Evolutionary conservation across 1,284 basidiomycete genomes (phyloP).

Genomic region (Rhodotorula sp.): DNA sequence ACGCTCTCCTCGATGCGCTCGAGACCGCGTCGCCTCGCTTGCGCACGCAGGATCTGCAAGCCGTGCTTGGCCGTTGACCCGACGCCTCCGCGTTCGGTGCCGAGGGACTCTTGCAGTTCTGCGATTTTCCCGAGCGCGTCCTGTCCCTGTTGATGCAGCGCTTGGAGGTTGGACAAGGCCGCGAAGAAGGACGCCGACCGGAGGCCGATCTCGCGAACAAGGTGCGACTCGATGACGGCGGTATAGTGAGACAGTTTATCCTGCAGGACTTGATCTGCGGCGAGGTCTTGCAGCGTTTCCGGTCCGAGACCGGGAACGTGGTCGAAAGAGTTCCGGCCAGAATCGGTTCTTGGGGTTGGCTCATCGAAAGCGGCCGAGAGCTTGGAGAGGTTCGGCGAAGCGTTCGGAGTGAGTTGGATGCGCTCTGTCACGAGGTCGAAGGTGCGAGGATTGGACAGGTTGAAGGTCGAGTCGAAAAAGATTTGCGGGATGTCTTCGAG

Average conservation of each 20-base stretch:
- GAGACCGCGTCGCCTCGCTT: slow-evolving; percentile 64
- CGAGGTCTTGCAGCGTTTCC: slow-evolving; percentile 49
- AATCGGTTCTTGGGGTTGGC: neutral
- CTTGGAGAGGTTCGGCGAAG: slow-evolving; percentile 1
- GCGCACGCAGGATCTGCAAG: slow-evolving; percentile 66
- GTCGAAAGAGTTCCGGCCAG: slow-evolving; percentile 40
- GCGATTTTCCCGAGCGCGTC: slow-evolving; percentile 75
- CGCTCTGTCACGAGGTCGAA: slow-evolving; percentile 77
- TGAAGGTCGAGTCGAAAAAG: slow-evolving; percentile 76
- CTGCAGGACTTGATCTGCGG: slow-evolving; percentile 65
- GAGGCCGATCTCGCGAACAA: slow-evolving; percentile 85
- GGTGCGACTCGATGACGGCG: slow-evolving; percentile 91
- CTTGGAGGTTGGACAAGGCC: slow-evolving; percentile 88
- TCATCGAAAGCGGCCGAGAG: neutral
- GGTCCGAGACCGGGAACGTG: slow-evolving; percentile 35
- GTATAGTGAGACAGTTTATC: slow-evolving; percentile 89
- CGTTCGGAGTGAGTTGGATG: slow-evolving; percentile 39
- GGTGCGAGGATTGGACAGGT: slow-evolving; percentile 78
- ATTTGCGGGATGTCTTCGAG: slow-evolving; percentile 74
- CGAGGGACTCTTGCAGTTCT: slow-evolving; percentile 67
- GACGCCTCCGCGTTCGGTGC: slow-evolving; percentile 62
- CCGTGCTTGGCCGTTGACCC: slow-evolving; percentile 72
- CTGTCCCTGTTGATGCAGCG: slow-evolving; percentile 82
- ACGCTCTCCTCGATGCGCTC: slow-evolving; percentile 59
- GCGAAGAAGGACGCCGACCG: slow-evolving; percentile 94